Conservation (phyloP, 2,329 filamentous ascomycete species). For the Exophiala dermatitidis region DNA sequence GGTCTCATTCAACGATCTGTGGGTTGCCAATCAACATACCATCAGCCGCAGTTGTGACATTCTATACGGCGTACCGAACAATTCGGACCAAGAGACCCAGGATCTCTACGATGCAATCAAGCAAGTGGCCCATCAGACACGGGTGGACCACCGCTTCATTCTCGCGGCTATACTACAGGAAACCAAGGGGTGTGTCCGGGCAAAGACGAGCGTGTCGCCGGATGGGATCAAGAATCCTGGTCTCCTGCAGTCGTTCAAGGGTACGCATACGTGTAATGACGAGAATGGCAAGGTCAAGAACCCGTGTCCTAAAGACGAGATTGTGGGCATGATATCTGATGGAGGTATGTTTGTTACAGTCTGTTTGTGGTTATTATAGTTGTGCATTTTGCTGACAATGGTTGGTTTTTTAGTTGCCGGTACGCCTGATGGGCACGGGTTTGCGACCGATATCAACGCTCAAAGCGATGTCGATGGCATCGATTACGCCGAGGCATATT, state of each 20-base stretch:
- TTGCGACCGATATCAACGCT: slow-evolving; percentile 30
- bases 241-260: slow-evolving; percentile 42
- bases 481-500: slow-evolving; percentile 27
- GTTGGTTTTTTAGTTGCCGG: slow-evolving; percentile 30
- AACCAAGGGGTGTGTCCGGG: slow-evolving; percentile 42
- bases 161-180: slow-evolving; percentile 43
- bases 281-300: slow-evolving; percentile 28
- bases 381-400: slow-evolving; percentile 3
- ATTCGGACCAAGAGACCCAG: slow-evolving; percentile 34
- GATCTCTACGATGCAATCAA: slow-evolving; percentile 36
- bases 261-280: slow-evolving; percentile 35
- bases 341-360: slow-evolving; percentile 26
- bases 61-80: slow-evolving; percentile 31
- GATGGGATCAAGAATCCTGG: slow-evolving; percentile 41
- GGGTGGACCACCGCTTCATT: slow-evolving; percentile 38
- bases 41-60: slow-evolving; percentile 35
- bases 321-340: slow-evolving; percentile 37
- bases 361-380: background rate
- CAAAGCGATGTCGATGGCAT: slow-evolving; percentile 28
- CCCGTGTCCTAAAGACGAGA: slow-evolving; percentile 35
- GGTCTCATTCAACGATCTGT: slow-evolving; percentile 28
- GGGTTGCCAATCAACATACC: slow-evolving; percentile 30
- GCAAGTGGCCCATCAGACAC: slow-evolving; percentile 28
- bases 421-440: slow-evolving; percentile 33
- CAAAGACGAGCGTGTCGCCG: slow-evolving; percentile 34